Percentiles rank a stretch among this genome's conserved stretches.
Conservation (phyloP, 192 early-diverging fungal genomes). For the Spinellus fusiger region DNA sequence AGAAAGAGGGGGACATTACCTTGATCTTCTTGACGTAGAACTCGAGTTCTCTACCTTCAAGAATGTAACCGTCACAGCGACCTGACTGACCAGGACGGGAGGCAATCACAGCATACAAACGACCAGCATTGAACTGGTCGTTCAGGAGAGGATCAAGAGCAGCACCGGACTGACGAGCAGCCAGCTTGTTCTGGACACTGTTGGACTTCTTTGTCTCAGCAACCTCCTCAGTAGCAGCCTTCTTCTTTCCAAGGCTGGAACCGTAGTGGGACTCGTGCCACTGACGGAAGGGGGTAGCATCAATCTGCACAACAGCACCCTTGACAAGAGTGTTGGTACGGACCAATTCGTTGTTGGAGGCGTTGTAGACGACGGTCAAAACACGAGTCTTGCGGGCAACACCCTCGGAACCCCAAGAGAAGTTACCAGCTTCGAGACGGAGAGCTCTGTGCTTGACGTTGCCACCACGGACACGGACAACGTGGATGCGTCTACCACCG, state of each 20-base stretch:
- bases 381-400: conserved; percentile 96
- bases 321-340: conserved; percentile 99
- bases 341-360: conserved; percentile 99
- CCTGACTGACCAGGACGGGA: conserved; percentile 98
- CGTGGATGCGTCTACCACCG: conserved; percentile 93
- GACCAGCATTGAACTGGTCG: conserved; percentile 92
- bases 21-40: conserved; percentile 93
- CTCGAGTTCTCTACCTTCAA: conserved; percentile 99
- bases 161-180: conserved; percentile 72
- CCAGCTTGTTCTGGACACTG: conserved; percentile 85
- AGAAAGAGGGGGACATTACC: conserved; percentile 27
- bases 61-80: conserved; percentile 95
- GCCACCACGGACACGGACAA: conserved; percentile 95
- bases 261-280: conserved; percentile 99
- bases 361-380: conserved; percentile 95
- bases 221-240: conserved; percentile 51
- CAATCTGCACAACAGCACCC: conserved; percentile 95
- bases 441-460: conserved; percentile 98
- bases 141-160: conserved; percentile 85
- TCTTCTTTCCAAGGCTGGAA: conserved; percentile 79
- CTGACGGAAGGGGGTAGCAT: conserved; percentile 99
- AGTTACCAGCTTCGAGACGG: conserved; percentile 95
- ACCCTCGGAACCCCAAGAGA: conserved; percentile 96
- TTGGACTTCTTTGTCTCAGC: conserved; percentile 82
- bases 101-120: conserved; percentile 87